Conservation (phyloP, 1,284 basidiomycete species). For the Retiboletus flavoniger region DNA sequence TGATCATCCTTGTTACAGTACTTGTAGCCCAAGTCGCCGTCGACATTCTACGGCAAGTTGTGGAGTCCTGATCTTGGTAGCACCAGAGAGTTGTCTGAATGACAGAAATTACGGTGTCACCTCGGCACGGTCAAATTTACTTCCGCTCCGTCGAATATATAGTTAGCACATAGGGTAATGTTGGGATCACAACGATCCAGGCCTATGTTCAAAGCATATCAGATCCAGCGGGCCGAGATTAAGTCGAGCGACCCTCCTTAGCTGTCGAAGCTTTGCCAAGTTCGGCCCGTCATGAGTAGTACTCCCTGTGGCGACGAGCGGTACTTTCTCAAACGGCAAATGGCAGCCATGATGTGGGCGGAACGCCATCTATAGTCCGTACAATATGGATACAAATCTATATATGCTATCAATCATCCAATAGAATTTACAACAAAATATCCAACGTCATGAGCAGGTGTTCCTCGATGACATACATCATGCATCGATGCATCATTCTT, state of each 20-base stretch:
- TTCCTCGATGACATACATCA: background rate
- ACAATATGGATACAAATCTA: slow-evolving; percentile 17
- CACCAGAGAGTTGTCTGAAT: background rate
- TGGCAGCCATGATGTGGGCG: too few relatives aligned
- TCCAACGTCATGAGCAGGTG: background rate
- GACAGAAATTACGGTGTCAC: too few relatives aligned
- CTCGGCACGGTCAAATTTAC: background rate
- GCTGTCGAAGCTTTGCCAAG: background rate
- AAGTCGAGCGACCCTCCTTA: background rate
- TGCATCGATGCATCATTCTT: background rate
- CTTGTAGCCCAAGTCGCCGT: too few relatives aligned
- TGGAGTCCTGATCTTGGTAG: too few relatives aligned
- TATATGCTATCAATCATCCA: background rate
- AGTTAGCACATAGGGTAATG: background rate
- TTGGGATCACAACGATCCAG: background rate
- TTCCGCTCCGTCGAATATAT: background rate
- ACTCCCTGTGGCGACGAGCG: background rate
- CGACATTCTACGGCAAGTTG: too few relatives aligned
- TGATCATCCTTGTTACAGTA: too few relatives aligned
- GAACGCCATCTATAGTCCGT: background rate
- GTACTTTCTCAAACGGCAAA: too few relatives aligned
- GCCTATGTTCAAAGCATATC: too few relatives aligned
- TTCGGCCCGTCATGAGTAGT: too few relatives aligned
- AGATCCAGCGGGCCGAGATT: background rate
- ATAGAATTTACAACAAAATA: background rate